Percentiles rank a stretch among this genome's conserved stretches.
These are phyloP conservation scores for Brassica incana DNA, from an alignment of 345 rosid species.

Conservation along the genomic window DNA sequence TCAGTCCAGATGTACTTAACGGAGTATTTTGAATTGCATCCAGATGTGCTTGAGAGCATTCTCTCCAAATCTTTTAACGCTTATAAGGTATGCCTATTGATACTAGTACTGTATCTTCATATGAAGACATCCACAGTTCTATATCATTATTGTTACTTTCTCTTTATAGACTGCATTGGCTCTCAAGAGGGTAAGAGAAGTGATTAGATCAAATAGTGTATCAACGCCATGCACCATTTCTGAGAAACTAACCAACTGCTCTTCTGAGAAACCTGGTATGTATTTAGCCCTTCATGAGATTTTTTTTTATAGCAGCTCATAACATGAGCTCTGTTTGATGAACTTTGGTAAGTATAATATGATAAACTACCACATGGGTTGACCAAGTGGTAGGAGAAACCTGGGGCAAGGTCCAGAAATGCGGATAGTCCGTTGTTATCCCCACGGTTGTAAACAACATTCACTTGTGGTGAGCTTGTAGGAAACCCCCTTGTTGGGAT, in stretches of 20 bases:
- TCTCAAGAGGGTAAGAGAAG: constrained; percentile 78
- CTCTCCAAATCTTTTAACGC: constrained; percentile 80
- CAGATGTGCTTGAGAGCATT: constrained; percentile 80
- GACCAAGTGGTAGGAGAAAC: constrained; percentile 17
- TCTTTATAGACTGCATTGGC: constrained; percentile 76
- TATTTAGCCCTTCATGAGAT: constrained; percentile 13
- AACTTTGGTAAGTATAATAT: background rate
- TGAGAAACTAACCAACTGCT: constrained; percentile 81
- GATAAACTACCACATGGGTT: background rate
- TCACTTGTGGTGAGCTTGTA: constrained; percentile 23
- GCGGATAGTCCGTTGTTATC: constrained; percentile 6
- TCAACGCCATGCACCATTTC: constrained; percentile 70
- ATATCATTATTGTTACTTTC: background rate
- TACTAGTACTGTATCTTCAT: constrained; percentile 6
- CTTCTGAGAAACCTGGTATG: constrained; percentile 82
- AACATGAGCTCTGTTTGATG: background rate
- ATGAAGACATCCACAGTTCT: background rate
- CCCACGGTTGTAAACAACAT: background rate
- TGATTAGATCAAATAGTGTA: constrained; percentile 77
- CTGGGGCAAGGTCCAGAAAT: constrained; percentile 8
- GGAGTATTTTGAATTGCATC: constrained; percentile 90
- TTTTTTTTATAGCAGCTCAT: background rate
- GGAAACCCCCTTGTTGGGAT: constrained; percentile 5
- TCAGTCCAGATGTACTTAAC: constrained; percentile 83
- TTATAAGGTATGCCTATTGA: constrained; percentile 57